Evolutionary conservation across 306 rosid species (phyloP), one percentile per base, ranked within the genome.

Genomic region (Geum urbanum): DNA sequence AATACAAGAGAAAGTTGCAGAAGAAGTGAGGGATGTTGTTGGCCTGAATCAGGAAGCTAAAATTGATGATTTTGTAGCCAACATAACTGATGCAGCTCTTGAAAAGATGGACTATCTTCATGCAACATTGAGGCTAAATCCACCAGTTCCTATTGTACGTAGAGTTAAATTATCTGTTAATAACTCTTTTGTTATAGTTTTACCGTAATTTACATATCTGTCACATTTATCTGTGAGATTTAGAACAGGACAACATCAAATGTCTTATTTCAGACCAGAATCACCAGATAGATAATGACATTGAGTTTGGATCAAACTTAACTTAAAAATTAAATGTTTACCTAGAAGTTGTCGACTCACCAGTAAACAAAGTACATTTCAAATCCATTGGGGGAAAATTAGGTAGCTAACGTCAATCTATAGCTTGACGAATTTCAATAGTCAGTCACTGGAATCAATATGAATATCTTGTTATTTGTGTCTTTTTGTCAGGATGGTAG

Each of bases 101-200:
- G 91, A 91, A 8, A 65, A 75, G 76, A 86, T 91, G 96, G 96
- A 87, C 40, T 85, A 87, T 84, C 96, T 92, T 71, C 96, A 92
- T 72, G 95, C 96, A 3, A 64, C 95, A 63, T 78, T 92, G 75
- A 92, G 92, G 78, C 82, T 92, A 3, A 87, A 89, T 75, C 95
- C 96, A 82, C 86, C 87, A 2, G 86, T 84, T 19, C 96, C 96
- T 45, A 0, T 57, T 18, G 43, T 88, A 84, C 60, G 61, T 52
- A 0, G 35, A 67, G 41, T 49, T 9, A 10, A 48, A 12, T 6
- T 58, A 12, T 14, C 44, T 32, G n/a, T 9, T 32, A 12, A 8
- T 6, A 13, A 13, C 5, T 13, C 1, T 24, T 9, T 32, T 13
- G 24, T 27, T 57, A 15, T 27, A 24, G 63, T 9, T 24, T 13